A percentile compares a stretch with the other conserved stretches of the same genome.
Evolutionary conservation across 2,329 filamentous ascomycete species (phyloP).

Genomic region (Nectriaceae sp.): DNA sequence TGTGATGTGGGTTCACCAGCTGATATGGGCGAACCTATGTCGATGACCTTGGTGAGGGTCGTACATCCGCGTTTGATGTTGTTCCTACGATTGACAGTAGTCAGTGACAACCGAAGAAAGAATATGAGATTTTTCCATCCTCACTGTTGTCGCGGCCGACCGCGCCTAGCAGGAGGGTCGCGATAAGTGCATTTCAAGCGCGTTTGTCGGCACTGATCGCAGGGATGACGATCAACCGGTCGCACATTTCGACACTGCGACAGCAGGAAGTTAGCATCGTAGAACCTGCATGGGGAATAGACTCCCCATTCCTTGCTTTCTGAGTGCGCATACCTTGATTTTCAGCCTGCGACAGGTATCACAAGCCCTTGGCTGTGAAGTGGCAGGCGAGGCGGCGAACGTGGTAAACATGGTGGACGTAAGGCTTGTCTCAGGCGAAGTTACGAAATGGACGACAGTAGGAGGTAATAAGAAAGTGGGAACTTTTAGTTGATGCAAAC

Average conservation of each 20-base stretch:
- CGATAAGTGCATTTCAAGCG: not conserved
- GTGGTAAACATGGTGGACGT: not conserved
- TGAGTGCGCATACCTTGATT: not conserved
- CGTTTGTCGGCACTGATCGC: not conserved
- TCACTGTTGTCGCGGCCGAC: not conserved
- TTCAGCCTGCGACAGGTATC: not conserved
- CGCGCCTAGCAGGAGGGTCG: not conserved
- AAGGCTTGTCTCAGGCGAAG: no score
- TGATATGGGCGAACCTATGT: not conserved
- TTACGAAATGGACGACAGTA: not conserved
- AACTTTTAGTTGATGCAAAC: not conserved
- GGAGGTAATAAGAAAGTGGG: not conserved
- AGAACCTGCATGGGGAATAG: no score
- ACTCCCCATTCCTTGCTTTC: not conserved
- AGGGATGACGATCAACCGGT: not conserved
- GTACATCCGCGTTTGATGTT: not conserved
- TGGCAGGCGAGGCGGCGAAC: not conserved
- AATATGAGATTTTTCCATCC: not conserved
- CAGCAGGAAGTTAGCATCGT: not conserved
- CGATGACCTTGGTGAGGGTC: not conserved
- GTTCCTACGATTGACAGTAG: not conserved
- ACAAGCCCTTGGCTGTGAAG: not conserved
- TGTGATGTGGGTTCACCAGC: not conserved
- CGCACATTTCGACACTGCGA: not conserved
- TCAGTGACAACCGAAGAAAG: not conserved